Evolutionary conservation across 2,329 filamentous ascomycete species (phyloP), one percentile per base, ranked within the genome.

Genomic region (Colletotrichum cereale): DNA sequence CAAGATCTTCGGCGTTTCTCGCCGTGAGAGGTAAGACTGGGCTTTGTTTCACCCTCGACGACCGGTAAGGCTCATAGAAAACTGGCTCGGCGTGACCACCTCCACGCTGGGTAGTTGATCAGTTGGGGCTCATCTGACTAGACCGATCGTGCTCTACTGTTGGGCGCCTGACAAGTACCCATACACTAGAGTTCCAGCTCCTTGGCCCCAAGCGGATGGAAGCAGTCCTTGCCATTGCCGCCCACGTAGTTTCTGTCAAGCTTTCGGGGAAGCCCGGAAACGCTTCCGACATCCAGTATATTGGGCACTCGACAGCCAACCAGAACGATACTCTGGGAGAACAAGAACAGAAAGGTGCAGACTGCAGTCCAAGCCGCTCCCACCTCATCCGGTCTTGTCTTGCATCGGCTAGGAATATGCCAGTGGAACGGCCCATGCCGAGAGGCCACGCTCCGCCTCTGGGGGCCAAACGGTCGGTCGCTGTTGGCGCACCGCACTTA

Each of bases 381-480:
- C 8, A 36, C 8, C 18, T 21, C 8, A 64, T 47, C 26, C 24
- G 31, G 24, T 7, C 18, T 31, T 6, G 24, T 10, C 12, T 34
- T 21, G 24, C 21, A 50, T 31, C 24, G 31, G 48, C 53, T 47
- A 47, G 40, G 26, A n/a, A 60, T 40, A 34, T 26, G 44, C 44
- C 44, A 21, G 42, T 52, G 64, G 64, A 52, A 61, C 64, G 64
- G 64, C 55, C 64, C 64, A 63, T 42, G 36, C 56, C 56, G 55
- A 26, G 52, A 26, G 36, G 47, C 56, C 64, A 52, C n/a, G 34
- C 50, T 29, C 6, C 18, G 40, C 36, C n/a, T 14, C 36, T 8
- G 18, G 14, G 42, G 29, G 40, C n/a, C n/a, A 65, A 5, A 16
- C 36, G 48, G 16, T 24, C 36, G 48, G 16, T 24, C 36, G 47